phyloP scores from a whole-genome alignment of 2,329 filamentous ascomycete species.

The Fusarium redolens region DNA sequence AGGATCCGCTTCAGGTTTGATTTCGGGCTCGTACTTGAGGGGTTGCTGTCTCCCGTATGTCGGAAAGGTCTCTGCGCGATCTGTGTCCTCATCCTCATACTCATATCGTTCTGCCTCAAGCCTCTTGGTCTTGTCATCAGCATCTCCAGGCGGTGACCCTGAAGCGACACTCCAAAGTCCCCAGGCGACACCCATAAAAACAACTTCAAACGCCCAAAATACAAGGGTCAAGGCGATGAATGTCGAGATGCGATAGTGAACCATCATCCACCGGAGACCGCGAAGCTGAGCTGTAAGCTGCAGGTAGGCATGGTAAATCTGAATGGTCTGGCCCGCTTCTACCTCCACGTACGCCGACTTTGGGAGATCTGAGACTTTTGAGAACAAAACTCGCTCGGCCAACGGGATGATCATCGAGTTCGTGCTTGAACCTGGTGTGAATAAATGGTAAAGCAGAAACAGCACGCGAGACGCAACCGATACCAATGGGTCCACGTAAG shows the following conservation, averaged over 20 bases:
- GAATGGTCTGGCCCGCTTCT: constrained; percentile 74
- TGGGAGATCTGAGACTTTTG: constrained; percentile 54
- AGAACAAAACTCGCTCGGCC: constrained; percentile 79
- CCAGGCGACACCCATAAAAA: constrained; percentile 76
- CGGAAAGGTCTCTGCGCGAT: constrained; percentile 58
- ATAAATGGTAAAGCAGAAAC: constrained; percentile 75
- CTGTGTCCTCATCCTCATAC: constrained; percentile 51
- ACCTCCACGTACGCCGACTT: constrained; percentile 70
- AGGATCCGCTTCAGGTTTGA: constrained; percentile 52
- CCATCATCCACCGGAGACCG: constrained; percentile 88
- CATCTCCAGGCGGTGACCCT: constrained; percentile 17
- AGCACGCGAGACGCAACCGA: constrained; percentile 69
- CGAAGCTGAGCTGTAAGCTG: constrained; percentile 79
- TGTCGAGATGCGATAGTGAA: constrained; percentile 78
- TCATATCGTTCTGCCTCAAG: constrained; percentile 35
- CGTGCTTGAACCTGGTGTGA: constrained; percentile 73
- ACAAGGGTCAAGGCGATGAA: constrained; percentile 74
- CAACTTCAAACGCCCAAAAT: constrained; percentile 83
- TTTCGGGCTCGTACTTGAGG: constrained; percentile 54
- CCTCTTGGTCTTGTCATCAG: constrained; percentile 11
- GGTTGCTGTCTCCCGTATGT: constrained; percentile 55
- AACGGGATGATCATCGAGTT: constrained; percentile 74
- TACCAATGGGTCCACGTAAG: constrained; percentile 79
- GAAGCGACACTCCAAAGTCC: constrained; percentile 59
- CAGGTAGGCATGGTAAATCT: constrained; percentile 78